A percentile compares a stretch with the other conserved stretches of the same genome.
Conservation (phyloP, 2,329 filamentous ascomycete genomes). For the Tothia fuscella region DNA sequence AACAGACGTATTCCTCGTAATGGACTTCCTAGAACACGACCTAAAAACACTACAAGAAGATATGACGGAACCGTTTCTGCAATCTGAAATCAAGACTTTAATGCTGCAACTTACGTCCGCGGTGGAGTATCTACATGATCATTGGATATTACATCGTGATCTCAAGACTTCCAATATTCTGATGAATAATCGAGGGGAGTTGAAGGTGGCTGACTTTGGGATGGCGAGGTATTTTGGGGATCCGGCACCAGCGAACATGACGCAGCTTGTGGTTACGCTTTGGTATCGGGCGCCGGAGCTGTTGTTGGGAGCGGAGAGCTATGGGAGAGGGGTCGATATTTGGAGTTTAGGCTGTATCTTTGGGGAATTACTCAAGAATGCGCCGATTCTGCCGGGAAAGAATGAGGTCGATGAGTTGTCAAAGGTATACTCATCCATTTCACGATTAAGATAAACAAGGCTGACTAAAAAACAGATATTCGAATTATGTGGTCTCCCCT, state of each 20-base stretch:
- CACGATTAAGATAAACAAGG: constrained; percentile 23
- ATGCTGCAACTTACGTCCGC: constrained; percentile 72
- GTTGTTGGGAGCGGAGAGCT: constrained; percentile 65
- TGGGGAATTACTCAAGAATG: constrained; percentile 73
- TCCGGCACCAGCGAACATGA: constrained; percentile 62
- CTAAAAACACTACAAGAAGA: constrained; percentile 85
- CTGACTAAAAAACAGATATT: constrained; percentile 52
- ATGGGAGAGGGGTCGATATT: constrained; percentile 72
- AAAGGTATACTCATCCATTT: constrained; percentile 32
- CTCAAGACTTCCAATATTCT: constrained; percentile 90
- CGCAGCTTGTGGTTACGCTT: constrained; percentile 86
- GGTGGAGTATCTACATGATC: constrained; percentile 71
- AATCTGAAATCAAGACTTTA: constrained; percentile 85
- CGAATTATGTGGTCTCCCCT: constrained; percentile 75
- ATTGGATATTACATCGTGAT: constrained; percentile 84
- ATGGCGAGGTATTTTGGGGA: constrained; percentile 87
- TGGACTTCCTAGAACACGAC: constrained; percentile 97
- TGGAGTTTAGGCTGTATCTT: constrained; percentile 97
- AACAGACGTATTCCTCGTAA: constrained; percentile 74
- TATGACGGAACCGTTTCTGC: constrained; percentile 87
- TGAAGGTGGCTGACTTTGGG: constrained; percentile 96
- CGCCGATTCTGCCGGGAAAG: constrained; percentile 73
- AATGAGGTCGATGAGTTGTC: constrained; percentile 88
- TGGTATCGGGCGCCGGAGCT: constrained; percentile 95
- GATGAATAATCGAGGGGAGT: constrained; percentile 84